Conservation (phyloP, 2,329 filamentous ascomycete genomes). For the Zymoseptoria passerinii region DNA sequence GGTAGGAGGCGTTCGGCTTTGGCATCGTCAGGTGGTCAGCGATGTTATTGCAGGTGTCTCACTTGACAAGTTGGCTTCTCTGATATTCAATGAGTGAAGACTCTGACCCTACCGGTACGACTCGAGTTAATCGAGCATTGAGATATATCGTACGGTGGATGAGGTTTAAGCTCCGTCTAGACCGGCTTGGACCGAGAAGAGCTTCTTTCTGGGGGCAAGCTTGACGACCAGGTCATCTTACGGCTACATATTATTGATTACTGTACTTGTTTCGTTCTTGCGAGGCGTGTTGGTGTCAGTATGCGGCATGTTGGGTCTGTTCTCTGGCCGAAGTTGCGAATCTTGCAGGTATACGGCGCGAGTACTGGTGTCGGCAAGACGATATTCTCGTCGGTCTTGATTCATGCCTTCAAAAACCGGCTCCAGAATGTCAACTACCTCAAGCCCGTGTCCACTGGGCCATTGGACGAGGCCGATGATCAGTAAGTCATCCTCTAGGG, state of each 20-base stretch:
- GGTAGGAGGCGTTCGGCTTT: constrained; percentile 3
- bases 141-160: background rate
- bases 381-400: constrained; percentile 65
- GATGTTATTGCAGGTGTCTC: background rate
- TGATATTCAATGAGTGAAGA: background rate
- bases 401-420: constrained; percentile 48
- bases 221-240: background rate
- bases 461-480: constrained; percentile 61
- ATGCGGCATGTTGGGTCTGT: constrained; percentile 49
- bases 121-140: background rate
- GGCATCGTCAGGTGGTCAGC: background rate
- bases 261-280: background rate
- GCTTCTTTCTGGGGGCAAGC: background rate
- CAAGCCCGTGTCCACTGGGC: constrained; percentile 76
- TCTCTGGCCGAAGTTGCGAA: constrained; percentile 60
- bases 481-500: constrained; percentile 37
- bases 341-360: constrained; percentile 71
- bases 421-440: constrained; percentile 55
- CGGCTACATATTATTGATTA: background rate
- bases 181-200: background rate
- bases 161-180: background rate
- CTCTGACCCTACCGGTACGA: background rate
- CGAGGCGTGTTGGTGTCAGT: background rate
- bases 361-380: constrained; percentile 85
- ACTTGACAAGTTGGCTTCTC: background rate